Percentiles rank a stretch among this genome's conserved stretches.
These are phyloP conservation scores for Sporothrix protearum DNA, from an alignment of 2,329 filamentous ascomycete species.

Conservation along the genomic window DNA sequence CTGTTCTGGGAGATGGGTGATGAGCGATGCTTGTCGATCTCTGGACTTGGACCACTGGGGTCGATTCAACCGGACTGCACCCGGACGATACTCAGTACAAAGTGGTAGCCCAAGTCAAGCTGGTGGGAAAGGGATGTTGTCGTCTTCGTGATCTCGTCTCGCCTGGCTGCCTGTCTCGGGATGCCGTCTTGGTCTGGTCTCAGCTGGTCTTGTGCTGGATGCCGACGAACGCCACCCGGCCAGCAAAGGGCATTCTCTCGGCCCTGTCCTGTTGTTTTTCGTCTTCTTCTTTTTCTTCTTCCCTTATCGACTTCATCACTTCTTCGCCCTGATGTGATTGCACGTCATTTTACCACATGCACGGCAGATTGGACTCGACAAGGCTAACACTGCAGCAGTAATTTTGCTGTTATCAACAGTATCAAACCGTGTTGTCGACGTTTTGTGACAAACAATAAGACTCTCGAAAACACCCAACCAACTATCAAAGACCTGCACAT, in stretches of 20 bases:
- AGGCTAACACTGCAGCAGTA: neutral
- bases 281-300: neutral
- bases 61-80: too few species aligned
- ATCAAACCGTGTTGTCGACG: neutral
- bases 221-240: too few species aligned
- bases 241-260: neutral
- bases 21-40: conserved; percentile 7
- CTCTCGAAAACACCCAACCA: neutral
- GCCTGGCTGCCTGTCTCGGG: neutral
- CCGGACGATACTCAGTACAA: neutral
- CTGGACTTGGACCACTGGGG: neutral
- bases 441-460: too few species aligned
- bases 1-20: neutral
- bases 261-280: neutral
- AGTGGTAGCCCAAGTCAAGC: too few species aligned
- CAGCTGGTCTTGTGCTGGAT: neutral
- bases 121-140: neutral
- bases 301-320: too few species aligned
- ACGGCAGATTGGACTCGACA: neutral
- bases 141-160: neutral
- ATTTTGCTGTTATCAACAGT: neutral
- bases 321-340: neutral
- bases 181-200: neutral
- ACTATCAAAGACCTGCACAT: too few species aligned
- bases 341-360: neutral